Base-by-base conservation (phyloP, 2,329 filamentous ascomycete species). In the Alternaria brassicae region DNA sequence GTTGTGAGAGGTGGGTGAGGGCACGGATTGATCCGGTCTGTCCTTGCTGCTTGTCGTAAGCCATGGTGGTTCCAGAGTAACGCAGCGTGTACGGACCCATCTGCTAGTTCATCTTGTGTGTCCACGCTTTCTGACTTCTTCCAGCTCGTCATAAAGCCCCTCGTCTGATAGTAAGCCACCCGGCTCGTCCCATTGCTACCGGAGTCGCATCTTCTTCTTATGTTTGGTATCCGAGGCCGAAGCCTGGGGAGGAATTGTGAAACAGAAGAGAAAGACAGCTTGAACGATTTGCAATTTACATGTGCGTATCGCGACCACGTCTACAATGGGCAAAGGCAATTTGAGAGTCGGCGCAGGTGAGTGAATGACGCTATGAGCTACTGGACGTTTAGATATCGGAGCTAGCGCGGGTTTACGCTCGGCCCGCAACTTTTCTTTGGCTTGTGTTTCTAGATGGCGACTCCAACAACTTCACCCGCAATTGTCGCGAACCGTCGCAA, bases 171-270 rank as follows among this genome's bases (percentile, higher is more conserved):
- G 50, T 62, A 73, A 77, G 80, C 81, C 79, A 72, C 80, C 78
- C 81, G 79, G 80, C 80, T 77, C 51, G 72, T 61, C 44, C 60
- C 48, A 59, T 69, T 75, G 78, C 73, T 82, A 83, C 78, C 80
- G 72, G 55, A 39, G 61, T 61, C 72, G 72, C 81, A 82, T 82
- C 48, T 60, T 63, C 60, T 57, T 55, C 58, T 66, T 58, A 68
- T 72, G 74, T 77, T 71, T 57, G 71, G 73, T 81, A 80, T 81
- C 72, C 79, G 76, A 72, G 78, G 79, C 77, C 80, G 80, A 69
- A 82, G 78, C 77, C 78, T 77, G 75, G 78, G 71, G 57, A 81
- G 68, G 64, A 71, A 72, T 60, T 77, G 73, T 67, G 74, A 67
- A 53, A 62, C 57, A 37, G 67, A 70, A 58, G 76, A 63, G 72